These are phyloP conservation scores for Podospora conica DNA, from an alignment of 495 filamentous ascomycete genomes.

Conservation along the genomic window DNA sequence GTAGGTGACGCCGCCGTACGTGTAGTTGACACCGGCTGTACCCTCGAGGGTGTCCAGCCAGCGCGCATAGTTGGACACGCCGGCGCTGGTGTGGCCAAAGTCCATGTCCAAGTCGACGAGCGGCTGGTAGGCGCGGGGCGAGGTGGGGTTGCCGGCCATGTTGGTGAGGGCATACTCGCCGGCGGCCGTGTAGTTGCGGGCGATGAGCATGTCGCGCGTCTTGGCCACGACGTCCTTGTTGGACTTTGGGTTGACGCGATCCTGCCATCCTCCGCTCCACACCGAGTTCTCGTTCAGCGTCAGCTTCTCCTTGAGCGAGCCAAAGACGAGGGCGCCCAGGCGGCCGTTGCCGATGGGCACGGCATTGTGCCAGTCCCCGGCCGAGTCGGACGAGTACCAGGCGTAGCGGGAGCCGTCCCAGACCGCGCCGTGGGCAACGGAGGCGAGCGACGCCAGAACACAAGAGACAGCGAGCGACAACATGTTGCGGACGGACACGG, in stretches of 20 bases:
- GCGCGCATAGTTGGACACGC: slow-evolving; percentile 37
- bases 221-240: slow-evolving; percentile 28
- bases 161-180: slow-evolving; percentile 34
- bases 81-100: slow-evolving; percentile 30
- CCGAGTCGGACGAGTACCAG: slow-evolving; percentile 11
- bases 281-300: slow-evolving; percentile 49
- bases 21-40: slow-evolving; percentile 26
- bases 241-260: slow-evolving; percentile 39
- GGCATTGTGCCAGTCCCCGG: not conserved
- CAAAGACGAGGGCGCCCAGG: slow-evolving; percentile 47
- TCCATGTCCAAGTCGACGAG: slow-evolving; percentile 42
- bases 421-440: not conserved
- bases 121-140: slow-evolving; percentile 41
- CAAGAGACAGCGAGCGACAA: not conserved
- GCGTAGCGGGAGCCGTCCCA: slow-evolving; percentile 10
- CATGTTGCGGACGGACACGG: not conserved
- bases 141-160: slow-evolving; percentile 41
- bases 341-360: slow-evolving; percentile 46
- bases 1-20: slow-evolving; percentile 21
- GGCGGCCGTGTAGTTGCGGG: slow-evolving; percentile 38
- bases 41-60: slow-evolving; percentile 39
- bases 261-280: slow-evolving; percentile 46
- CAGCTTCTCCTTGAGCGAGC: slow-evolving; percentile 41
- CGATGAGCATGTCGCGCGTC: slow-evolving; percentile 37
- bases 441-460: not conserved